Percentiles rank a stretch among this genome's conserved stretches.
Evolutionary conservation across 2,329 filamentous ascomycete genomes (phyloP).

Genomic region (Harringtonia lauricola): DNA sequence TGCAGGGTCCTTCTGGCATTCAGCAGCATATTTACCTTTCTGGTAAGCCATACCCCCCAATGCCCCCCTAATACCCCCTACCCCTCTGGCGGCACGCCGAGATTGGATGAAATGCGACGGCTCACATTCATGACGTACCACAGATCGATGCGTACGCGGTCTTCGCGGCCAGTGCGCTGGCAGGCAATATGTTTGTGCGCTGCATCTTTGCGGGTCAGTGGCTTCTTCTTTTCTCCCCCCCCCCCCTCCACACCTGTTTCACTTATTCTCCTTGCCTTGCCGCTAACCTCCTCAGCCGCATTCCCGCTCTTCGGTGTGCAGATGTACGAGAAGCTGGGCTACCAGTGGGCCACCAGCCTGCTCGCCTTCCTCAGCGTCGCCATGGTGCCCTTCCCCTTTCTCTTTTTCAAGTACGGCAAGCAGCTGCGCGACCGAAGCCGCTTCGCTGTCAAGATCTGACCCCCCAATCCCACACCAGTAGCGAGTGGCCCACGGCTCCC

Average conservation of each 20-base stretch:
- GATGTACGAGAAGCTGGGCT: constrained; percentile 59
- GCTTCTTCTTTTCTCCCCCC: background rate
- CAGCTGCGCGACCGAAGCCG: constrained; percentile 41
- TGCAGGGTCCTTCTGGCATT: background rate
- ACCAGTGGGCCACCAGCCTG: constrained; percentile 57
- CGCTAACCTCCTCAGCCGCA: constrained; percentile 35
- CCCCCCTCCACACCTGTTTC: background rate
- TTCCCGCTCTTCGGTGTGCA: constrained; percentile 68
- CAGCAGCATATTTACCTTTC: background rate
- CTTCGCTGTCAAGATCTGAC: constrained; percentile 28
- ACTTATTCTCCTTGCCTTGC: background rate
- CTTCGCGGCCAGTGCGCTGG: constrained; percentile 67
- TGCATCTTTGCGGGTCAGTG: constrained; percentile 59
- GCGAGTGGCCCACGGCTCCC: too few relatives aligned
- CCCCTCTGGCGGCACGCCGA: background rate
- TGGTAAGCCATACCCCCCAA: background rate
- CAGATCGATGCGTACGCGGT: constrained; percentile 65
- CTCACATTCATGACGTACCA: constrained; percentile 13
- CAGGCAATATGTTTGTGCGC: constrained; percentile 72
- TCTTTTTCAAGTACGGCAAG: constrained; percentile 53
- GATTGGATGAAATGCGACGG: constrained; percentile 14
- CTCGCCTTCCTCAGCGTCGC: constrained; percentile 49
- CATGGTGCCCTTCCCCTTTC: constrained; percentile 53
- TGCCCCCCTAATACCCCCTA: background rate
- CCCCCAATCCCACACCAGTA: too few relatives aligned